Evolutionary conservation across 2,329 filamentous ascomycete species (phyloP), one percentile per base, ranked within the genome.

Genomic region (Penicillium psychrosexuale): DNA sequence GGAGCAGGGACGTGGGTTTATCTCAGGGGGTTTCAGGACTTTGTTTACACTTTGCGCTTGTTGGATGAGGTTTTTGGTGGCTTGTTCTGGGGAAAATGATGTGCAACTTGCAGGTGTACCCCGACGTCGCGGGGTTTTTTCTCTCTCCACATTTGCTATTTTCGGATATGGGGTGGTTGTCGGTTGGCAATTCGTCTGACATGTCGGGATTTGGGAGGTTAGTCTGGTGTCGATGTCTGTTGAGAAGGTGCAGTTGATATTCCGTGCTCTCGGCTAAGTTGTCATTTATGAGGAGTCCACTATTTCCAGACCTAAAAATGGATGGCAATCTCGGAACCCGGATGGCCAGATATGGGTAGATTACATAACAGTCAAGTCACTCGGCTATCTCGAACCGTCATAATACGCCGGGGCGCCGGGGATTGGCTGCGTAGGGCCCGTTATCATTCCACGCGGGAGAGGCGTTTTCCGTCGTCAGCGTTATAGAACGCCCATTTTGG

Each of bases 391-490:
- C 24, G 27, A 49, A 49, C 51, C 24, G 45, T 31, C 31, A 34
- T 36, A 38, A 40, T 36, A 50, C 44, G 46, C 31, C 52, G 37
- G 47, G 40, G 45, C 44, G 38, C 19, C 22, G n/a, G 42, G 47
- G 22, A 50, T 51, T 50, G 44, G 42, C n/a, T 33, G 30, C 30
- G 40, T 30, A 24, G 27, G 47, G 43, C 42, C 54, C 33, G 50
- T 56, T 49, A 54, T 51, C 54, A 49, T 33, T 34, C 46, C 30
- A 27, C 24, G 50, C 62, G 61, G 60, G 57, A 64, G 60, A 60
- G 60, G 62, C 61, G 61, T 47, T 55, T 38, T 52, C 55, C 45
- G 46, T 51, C 46, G 49, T 49, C 43, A 46, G 53, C 54, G 47
- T 56, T 57, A 64, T 54, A 39, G 33, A 33, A 37, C 42, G 50